Evolutionary conservation across 1,284 basidiomycete species (phyloP), one percentile per base, ranked within the genome.

Genomic region (Mycosarcoma mackinlayi): DNA sequence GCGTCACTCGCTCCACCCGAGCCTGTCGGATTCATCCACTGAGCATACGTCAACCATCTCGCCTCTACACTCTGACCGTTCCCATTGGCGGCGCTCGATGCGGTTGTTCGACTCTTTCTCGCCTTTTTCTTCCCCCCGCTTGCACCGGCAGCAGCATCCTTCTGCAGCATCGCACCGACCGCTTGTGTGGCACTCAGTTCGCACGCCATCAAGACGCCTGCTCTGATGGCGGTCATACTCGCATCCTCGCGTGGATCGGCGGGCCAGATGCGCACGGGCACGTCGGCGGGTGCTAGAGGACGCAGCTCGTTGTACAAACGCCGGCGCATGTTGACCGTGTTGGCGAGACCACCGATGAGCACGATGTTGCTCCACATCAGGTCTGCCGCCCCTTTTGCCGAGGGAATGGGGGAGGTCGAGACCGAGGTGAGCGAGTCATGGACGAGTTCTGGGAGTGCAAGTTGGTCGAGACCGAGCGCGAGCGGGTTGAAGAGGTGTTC

Each of bases 331-430:
- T 90, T 91, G 41, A 89, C 86, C 68, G 94, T 88, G 72, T 88
- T 88, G 4, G 89, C 88, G 78, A 88, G 89, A 7, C 94, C 94
- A 48, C 94, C 94, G 69, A 93, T 88, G 59, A 96, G 84, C 6
- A 92, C 90, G 66, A 98, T 93, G 82, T 97, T 93, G 34, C 88
- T 88, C 93, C 93, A 97, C 83, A 93, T 93, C 88, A 96, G 88
- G 24, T 92, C 93, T 72, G 89, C 91, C 7, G 49, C 65, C 74
- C 93, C 91, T 46, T 87, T 85, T 0, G 91, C 91, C 62, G 94
- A 87, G 30, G 86, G 84, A 1, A 34, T 30, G 8, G 19, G 2
- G 1, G 37, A 40, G 18, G 30, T 7, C n/a, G 45, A 23, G 11
- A 64, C 39, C 3, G 45, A 46, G 30, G 38, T 14, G 56, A 97